A percentile compares a stretch with the other conserved stretches of the same genome.
Evolutionary conservation across 2,329 filamentous ascomycete genomes (phyloP).

Genomic region (Plectosphaerella sp.): DNA sequence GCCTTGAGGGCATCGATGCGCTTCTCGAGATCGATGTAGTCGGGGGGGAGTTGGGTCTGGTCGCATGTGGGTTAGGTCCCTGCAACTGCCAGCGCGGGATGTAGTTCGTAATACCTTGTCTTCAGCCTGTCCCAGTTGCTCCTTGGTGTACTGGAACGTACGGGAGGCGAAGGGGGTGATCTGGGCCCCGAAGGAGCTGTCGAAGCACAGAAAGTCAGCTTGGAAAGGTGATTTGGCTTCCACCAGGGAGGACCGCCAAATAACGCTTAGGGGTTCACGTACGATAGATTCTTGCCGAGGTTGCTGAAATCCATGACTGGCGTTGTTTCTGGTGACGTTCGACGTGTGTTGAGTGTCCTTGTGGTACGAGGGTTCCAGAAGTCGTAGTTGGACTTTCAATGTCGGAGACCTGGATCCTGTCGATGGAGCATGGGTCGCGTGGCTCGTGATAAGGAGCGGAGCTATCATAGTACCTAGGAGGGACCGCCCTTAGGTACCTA

Average conservation of each 20-base stretch:
- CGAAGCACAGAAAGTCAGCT: conserved; percentile 8
- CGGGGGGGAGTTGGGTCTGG: conserved; percentile 90
- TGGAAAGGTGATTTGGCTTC: neutral
- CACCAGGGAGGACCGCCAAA: neutral
- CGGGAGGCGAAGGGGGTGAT: conserved; percentile 91
- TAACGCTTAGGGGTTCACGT: conserved; percentile 17
- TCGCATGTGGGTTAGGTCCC: neutral
- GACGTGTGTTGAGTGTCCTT: neutral
- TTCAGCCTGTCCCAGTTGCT: conserved; percentile 90
- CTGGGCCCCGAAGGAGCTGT: conserved; percentile 63
- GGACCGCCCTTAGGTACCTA: too few relatives aligned
- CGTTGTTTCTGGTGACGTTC: neutral
- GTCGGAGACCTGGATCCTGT: too few relatives aligned
- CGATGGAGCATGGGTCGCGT: too few relatives aligned
- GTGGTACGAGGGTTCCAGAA: too few relatives aligned
- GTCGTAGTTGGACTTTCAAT: too few relatives aligned
- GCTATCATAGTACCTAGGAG: too few relatives aligned
- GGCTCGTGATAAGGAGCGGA: too few relatives aligned
- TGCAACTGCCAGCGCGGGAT: neutral
- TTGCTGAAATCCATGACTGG: conserved; percentile 54
- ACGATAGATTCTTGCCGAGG: conserved; percentile 53
- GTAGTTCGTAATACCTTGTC: conserved; percentile 64
- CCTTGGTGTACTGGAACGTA: conserved; percentile 96
- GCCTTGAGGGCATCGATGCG: conserved; percentile 95
- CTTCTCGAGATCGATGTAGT: conserved; percentile 98